Evolutionary conservation across 176 grass and related monocot genomes (phyloP).

Genomic region (Microstegium vimineum): DNA sequence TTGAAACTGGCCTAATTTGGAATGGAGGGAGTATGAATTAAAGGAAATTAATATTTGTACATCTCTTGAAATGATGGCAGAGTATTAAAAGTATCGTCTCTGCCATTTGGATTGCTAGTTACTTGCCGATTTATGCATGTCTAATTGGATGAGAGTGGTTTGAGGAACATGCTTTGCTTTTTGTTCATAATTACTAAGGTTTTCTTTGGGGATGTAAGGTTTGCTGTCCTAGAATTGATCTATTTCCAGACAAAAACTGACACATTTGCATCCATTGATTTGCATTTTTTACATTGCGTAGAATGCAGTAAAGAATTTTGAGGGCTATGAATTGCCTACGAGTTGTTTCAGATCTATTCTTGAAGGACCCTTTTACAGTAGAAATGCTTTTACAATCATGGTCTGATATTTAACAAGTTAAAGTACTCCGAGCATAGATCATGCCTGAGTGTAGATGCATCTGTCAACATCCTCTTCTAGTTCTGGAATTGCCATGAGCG

Average conservation of each 20-base stretch:
- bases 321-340: neutral
- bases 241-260: too few relatives aligned
- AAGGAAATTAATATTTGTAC: neutral
- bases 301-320: neutral
- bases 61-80: neutral
- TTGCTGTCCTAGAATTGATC: neutral
- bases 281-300: neutral
- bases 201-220: neutral
- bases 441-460: constrained; percentile 7
- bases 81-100: neutral
- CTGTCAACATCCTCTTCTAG: constrained; percentile 10
- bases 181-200: neutral
- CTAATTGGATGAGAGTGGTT: neutral
- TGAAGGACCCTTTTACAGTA: neutral
- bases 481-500: neutral
- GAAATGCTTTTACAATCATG: neutral
- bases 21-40: neutral
- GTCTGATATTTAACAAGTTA: neutral
- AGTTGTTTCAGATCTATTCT: neutral
- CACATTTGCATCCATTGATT: neutral
- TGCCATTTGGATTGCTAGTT: neutral
- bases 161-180: neutral
- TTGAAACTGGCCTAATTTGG: too few relatives aligned
- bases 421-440: neutral
- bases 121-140: neutral